Percentiles rank a stretch among this genome's conserved stretches.
phyloP scores from a whole-genome alignment of 1,284 basidiomycete genomes.

The Ceratobasidium sp. region DNA sequence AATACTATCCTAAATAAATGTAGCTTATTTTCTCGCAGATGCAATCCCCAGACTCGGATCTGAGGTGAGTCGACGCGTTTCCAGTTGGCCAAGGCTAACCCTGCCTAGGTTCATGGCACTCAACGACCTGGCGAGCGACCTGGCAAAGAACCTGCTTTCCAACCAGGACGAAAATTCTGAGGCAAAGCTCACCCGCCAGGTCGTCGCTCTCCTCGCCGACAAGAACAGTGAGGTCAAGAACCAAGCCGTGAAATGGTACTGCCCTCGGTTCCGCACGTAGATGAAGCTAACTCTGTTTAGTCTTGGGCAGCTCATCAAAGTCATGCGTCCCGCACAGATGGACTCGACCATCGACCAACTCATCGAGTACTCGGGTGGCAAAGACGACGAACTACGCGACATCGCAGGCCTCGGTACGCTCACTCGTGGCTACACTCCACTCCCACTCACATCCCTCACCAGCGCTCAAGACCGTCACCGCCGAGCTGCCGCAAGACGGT shows the following conservation, averaged over 20 bases:
- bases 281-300: conserved; percentile 54
- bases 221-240: conserved; percentile 98
- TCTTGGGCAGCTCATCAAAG: conserved; percentile 85
- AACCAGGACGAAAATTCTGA: conserved; percentile 82
- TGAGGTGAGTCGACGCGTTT: conserved; percentile 58
- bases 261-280: conserved; percentile 41
- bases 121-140: conserved; percentile 87
- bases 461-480: conserved; percentile 94
- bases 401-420: conserved; percentile 87
- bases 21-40: conserved; percentile 60
- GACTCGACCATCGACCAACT: conserved; percentile 85
- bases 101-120: conserved; percentile 86
- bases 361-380: conserved; percentile 80
- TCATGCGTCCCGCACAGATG: conserved; percentile 82
- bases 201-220: conserved; percentile 86
- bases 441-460: conserved; percentile 24
- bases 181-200: conserved; percentile 78
- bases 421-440: background rate
- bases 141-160: conserved; percentile 74
- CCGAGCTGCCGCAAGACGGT: conserved; percentile 82
- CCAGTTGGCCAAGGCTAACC: conserved; percentile 44
- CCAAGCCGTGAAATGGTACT: conserved; percentile 91
- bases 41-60: conserved; percentile 83
- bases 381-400: conserved; percentile 90
- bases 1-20: conserved; percentile 19